Conservation (phyloP, 1,139 yeast species). For the Debaryomycetaceae sp. region DNA sequence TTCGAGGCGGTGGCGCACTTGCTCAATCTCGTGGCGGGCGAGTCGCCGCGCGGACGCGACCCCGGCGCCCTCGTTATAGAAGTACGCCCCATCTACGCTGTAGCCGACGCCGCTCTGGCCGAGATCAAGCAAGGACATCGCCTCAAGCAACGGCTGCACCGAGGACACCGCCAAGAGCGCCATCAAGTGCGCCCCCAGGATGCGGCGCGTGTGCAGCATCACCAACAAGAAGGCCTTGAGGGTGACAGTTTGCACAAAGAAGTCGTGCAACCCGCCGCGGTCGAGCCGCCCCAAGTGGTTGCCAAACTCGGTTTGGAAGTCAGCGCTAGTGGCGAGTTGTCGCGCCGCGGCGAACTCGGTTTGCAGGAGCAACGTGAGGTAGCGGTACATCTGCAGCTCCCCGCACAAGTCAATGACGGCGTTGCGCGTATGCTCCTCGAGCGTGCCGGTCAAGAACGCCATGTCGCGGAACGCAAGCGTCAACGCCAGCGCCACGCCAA, state of each 20-base stretch:
- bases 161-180: slow-evolving; percentile 22
- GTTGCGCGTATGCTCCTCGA: slow-evolving; percentile 12
- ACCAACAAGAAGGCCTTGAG: slow-evolving; percentile 26
- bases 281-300: too few species aligned
- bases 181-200: slow-evolving; percentile 20
- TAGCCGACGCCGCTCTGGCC: slow-evolving; percentile 29
- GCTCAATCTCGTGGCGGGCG: slow-evolving; percentile 16
- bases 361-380: slow-evolving; percentile 15
- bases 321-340: neutral
- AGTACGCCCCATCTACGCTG: slow-evolving; percentile 18
- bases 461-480: slow-evolving; percentile 28
- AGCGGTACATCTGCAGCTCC: slow-evolving; percentile 6
- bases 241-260: slow-evolving; percentile 23
- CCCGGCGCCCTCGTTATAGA: slow-evolving; percentile 17
- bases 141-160: slow-evolving; percentile 12
- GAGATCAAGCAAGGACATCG: slow-evolving; percentile 23
- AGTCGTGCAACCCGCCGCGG: slow-evolving; percentile 19
- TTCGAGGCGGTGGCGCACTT: slow-evolving; percentile 18
- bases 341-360: slow-evolving; percentile 15
- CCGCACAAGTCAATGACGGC: slow-evolving; percentile 17
- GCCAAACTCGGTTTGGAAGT: too few species aligned
- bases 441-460: slow-evolving; percentile 17
- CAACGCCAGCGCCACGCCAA: slow-evolving; percentile 22
- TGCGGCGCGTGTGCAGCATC: slow-evolving; percentile 20
- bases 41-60: slow-evolving; percentile 9